phyloP scores from a whole-genome alignment of 2,329 filamentous ascomycete species.

The Hypoxylon sp. region DNA sequence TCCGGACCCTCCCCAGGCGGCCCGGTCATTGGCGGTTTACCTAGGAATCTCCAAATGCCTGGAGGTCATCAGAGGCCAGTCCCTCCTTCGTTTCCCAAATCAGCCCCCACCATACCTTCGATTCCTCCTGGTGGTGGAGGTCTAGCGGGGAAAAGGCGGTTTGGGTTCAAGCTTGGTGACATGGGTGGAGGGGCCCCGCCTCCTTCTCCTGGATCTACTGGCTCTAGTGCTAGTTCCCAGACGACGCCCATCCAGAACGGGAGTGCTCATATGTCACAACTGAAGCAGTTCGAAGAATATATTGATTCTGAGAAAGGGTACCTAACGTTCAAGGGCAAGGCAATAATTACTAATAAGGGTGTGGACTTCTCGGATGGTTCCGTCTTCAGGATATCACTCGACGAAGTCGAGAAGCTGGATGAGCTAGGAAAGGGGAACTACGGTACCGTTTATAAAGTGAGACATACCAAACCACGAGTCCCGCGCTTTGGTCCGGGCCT shows the following conservation, averaged over 20 bases:
- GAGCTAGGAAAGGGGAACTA: conserved; percentile 99
- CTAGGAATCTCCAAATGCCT: conserved; percentile 64
- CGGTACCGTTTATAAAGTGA: conserved; percentile 96
- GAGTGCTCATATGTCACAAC: conserved; percentile 62
- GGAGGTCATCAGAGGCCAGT: conserved; percentile 61
- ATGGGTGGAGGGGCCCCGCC: conserved; percentile 58
- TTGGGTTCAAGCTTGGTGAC: conserved; percentile 73
- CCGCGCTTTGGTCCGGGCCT: conserved; percentile 73
- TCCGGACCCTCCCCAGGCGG: conserved; percentile 51
- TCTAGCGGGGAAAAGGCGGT: conserved; percentile 76
- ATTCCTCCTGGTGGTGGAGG: conserved; percentile 49
- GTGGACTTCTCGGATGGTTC: conserved; percentile 93
- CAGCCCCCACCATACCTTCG: conserved; percentile 65
- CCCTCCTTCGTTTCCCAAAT: conserved; percentile 66
- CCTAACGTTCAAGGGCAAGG: conserved; percentile 93
- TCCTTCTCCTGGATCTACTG: conserved; percentile 59
- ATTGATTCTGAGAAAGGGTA: conserved; percentile 94
- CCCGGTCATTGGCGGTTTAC: conserved; percentile 53
- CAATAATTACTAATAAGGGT: conserved; percentile 87
- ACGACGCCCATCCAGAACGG: conserved; percentile 54
- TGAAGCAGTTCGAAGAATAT: conserved; percentile 79
- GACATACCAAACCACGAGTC: conserved; percentile 78
- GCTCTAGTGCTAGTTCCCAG: conserved; percentile 57
- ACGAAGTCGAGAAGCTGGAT: conserved; percentile 90
- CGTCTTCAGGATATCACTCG: conserved; percentile 92